These are phyloP conservation scores for Mycena chlorophos DNA, from an alignment of 768 basidiomycete genomes.

Conservation along the genomic window DNA sequence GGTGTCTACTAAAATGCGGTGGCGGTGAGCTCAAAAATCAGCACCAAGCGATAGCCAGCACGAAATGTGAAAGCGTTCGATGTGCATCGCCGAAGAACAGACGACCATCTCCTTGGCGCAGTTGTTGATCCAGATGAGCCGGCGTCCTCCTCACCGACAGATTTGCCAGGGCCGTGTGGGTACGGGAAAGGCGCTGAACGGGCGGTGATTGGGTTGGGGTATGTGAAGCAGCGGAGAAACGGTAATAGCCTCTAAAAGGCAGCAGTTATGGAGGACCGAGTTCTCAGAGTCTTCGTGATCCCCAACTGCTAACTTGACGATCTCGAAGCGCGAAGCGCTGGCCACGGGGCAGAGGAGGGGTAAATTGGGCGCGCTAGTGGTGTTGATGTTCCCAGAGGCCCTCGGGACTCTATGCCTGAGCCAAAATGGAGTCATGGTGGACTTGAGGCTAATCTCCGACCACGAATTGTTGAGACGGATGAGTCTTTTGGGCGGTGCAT, in stretches of 20 bases:
- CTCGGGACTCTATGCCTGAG: background rate
- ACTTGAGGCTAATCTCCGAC: background rate
- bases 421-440: background rate
- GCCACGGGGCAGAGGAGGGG: background rate
- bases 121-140: too few species aligned
- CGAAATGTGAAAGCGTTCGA: too few species aligned
- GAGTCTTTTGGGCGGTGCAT: background rate
- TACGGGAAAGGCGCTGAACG: background rate
- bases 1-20: too few species aligned
- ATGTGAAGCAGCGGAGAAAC: background rate
- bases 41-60: too few species aligned
- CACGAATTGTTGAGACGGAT: too few species aligned
- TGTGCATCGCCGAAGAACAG: too few species aligned
- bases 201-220: background rate
- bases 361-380: background rate
- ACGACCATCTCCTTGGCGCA: too few species aligned
- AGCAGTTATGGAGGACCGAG: too few species aligned
- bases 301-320: background rate
- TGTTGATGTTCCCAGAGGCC: background rate
- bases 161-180: background rate
- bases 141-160: too few species aligned
- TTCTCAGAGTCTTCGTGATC: background rate
- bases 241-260: background rate
- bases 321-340: slow-evolving; percentile 2
- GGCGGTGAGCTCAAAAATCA: too few species aligned